These are phyloP conservation scores for Chlorella vulgaris DNA, from an alignment of 139 green algal species.

Conservation along the genomic window DNA sequence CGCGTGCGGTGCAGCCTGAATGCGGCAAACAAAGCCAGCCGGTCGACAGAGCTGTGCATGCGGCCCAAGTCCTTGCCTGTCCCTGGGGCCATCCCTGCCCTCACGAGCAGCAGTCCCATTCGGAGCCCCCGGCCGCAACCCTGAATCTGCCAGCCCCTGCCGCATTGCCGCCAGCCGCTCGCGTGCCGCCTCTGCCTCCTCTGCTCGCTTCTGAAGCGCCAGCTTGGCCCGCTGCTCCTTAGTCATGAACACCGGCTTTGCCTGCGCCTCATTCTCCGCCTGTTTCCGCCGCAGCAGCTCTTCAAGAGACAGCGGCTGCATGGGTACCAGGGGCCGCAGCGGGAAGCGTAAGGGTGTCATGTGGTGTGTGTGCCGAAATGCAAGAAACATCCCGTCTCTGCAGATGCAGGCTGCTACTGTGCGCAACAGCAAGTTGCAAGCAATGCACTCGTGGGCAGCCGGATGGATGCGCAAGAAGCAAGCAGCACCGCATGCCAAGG, in stretches of 20 bases:
- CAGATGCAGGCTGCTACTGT: too few relatives aligned
- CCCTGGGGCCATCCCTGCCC: background rate
- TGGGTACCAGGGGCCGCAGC: too few relatives aligned
- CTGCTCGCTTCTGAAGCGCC: conserved; percentile 71
- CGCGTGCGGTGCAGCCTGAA: background rate
- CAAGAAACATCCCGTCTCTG: background rate
- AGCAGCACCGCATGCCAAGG: background rate
- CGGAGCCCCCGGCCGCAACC: background rate
- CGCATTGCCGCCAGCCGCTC: conserved; percentile 16
- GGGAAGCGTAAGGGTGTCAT: background rate
- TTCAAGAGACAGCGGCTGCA: conserved; percentile 88
- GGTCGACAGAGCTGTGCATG: background rate
- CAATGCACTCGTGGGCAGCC: background rate
- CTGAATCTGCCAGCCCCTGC: conserved; percentile 16
- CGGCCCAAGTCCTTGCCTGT: background rate
- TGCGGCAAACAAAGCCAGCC: background rate
- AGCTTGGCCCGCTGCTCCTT: conserved; percentile 87
- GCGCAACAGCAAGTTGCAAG: background rate
- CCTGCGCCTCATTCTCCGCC: conserved; percentile 70
- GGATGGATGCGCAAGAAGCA: background rate
- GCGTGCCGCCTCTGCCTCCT: conserved; percentile 48
- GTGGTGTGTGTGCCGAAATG: background rate
- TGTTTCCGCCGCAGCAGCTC: conserved; percentile 88
- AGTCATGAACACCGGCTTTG: conserved; percentile 90
- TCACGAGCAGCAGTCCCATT: background rate